Evolutionary conservation across 2,329 filamentous ascomycete species (phyloP), one percentile per base, ranked within the genome.

Genomic region (Xylaria polymorpha): DNA sequence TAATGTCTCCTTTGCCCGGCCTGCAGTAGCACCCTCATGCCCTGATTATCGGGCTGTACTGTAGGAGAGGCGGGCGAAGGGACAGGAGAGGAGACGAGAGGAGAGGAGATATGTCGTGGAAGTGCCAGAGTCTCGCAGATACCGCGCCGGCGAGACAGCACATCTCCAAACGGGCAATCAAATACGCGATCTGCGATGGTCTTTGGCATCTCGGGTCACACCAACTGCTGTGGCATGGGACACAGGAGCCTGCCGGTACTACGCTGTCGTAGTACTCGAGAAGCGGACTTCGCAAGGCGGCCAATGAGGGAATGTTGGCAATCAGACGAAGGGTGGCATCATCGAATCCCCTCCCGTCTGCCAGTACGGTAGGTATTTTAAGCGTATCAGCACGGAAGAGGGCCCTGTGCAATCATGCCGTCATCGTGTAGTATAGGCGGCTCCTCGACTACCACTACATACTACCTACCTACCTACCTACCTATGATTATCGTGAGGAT

Each of bases 141-240:
- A 41, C 37, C 46, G 43, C 53, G 56, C 67, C 55, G 56, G 64
- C 61, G 43, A 61, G 18, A 60, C 35, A 58, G 57, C 35, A n/a
- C 51, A 55, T 60, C 43, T 67, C 60, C 64, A 64, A 70, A 64
- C 50, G 50, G 61, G 48, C 50, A 70, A 57, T 64, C 56, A 57
- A 67, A 61, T 68, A 68, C 65, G 68, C 61, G 66, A 66, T 56
- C 69, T 71, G 69, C 67, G 66, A 51, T 71, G 69, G 69, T 71
- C 69, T 71, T 71, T 71, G 61, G 64, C 61, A 64, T 67, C 63
- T 71, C 69, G 64, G 53, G 69, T 71, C 50, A 48, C 61, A 71
- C 69, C 32, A 58, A 37, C 53, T 61, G 64, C 64, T 22, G 67
- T 70, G 58, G 44, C 57, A 65, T 60, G 67, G 56, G 60, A 64